Evolutionary conservation across 176 grass and related monocot species (phyloP), one percentile per base, ranked within the genome.

Genomic region (Oryza glumipatula): DNA sequence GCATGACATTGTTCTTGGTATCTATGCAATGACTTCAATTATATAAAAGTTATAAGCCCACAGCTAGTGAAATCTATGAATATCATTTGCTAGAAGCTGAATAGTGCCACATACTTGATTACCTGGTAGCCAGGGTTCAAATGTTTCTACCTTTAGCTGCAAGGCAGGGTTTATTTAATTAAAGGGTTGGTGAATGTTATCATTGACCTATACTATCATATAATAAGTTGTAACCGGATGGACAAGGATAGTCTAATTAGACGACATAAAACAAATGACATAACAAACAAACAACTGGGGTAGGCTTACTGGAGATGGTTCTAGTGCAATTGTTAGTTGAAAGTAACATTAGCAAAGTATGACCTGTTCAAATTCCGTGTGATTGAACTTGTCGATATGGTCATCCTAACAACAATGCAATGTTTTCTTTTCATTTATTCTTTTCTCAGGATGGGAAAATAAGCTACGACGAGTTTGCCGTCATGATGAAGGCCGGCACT

Each of bases 401-500:
- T 80, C 33, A 78, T 83, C 32, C 76, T 83, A 58, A 84, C 24
- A 87, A 19, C 22, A 14, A 45, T 24, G 11, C 12, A 17, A 8
- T 52, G 7, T 80, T 16, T 83, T 76, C 1, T 88, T 72, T 74
- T 60, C 4, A 24, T 39, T n/a, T 76, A 52, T 45, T 9, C 6
- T 51, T 46, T 24, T 76, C 10, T 43, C 80, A 97, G 94, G 94
- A 97, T 26, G 94, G 94, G 12, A 97, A 88, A 46, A 97, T 97
- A 94, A 92, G 94, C 77, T 94, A 80, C 0, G 92, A 94, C 0
- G 94, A 97, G 45, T 97, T 97, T 4, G 70, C 92, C 11, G 60
- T 86, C 7, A 94, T 97, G 94, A 97, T 97, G 94, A 97, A 94
- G 71, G 85, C 94, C 1, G 94, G 94, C 65, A 97, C 94, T 26